Evolutionary conservation across 352 stramenopile species (phyloP).

Genomic region (Globisporangium radiosum): DNA sequence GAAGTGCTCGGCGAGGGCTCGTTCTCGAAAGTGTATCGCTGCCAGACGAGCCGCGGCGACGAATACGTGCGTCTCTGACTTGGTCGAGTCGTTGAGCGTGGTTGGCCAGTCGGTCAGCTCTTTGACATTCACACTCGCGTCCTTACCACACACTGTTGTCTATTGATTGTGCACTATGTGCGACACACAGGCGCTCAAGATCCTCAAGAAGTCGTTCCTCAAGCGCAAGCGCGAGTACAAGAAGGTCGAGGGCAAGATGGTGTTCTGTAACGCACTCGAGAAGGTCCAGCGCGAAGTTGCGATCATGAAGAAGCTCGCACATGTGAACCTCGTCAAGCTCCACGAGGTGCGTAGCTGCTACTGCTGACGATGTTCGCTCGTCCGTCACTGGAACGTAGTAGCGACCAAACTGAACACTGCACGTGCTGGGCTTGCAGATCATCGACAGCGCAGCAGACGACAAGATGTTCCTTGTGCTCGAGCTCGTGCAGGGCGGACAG

Average conservation of each 20-base stretch:
- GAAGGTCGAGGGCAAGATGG: conserved; percentile 63
- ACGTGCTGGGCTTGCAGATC: conserved; percentile 29
- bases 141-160: too few species aligned
- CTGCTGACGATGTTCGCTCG: too few species aligned
- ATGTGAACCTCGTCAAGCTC: conserved; percentile 62
- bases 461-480: conserved; percentile 77
- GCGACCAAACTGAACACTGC: too few species aligned
- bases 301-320: conserved; percentile 81
- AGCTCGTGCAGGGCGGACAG: conserved; percentile 75
- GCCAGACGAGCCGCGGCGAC: conserved; percentile 30
- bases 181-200: conserved; percentile 52
- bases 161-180: too few species aligned
- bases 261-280: conserved; percentile 72
- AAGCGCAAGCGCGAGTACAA: conserved; percentile 84
- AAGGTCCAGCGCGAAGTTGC: conserved; percentile 78
- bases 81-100: too few species aligned
- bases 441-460: conserved; percentile 75
- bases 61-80: conserved; percentile 39
- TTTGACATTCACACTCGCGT: neutral
- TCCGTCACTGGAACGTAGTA: too few species aligned
- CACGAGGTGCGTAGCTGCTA: conserved; percentile 29
- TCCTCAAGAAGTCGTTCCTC: conserved; percentile 83
- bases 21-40: conserved; percentile 77
- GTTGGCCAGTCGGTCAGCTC: neutral
- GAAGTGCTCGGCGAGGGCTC: conserved; percentile 62